phyloP scores from a whole-genome alignment of 139 green algal species.

The Chlamydomonas applanata region DNA sequence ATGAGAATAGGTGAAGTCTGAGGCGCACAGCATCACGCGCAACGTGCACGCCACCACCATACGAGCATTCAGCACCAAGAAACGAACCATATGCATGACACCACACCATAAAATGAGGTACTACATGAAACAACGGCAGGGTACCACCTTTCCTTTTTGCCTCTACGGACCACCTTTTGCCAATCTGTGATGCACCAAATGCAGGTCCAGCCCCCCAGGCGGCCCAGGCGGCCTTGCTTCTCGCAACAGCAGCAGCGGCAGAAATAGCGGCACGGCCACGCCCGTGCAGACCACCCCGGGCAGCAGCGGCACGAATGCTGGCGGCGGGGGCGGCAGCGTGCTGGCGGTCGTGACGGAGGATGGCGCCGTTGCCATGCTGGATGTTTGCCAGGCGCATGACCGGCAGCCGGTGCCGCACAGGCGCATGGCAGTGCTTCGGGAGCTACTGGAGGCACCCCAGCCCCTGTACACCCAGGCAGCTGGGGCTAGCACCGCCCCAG shows the following conservation, averaged over 20 bases:
- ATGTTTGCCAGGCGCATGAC: conserved; percentile 26
- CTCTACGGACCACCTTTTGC: no score
- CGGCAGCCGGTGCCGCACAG: conserved; percentile 19
- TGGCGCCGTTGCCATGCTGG: conserved; percentile 46
- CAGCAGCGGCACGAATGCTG: background rate
- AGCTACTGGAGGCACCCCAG: background rate
- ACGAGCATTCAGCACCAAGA: no score
- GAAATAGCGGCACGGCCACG: background rate
- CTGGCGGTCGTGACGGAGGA: conserved; percentile 48
- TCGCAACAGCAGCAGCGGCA: background rate
- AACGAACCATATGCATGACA: no score
- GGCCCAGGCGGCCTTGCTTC: background rate
- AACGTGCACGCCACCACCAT: no score
- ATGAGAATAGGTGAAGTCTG: no score
- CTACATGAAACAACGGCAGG: no score
- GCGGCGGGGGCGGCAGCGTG: conserved; percentile 34
- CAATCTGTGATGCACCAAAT: no score
- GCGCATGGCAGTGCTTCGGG: background rate
- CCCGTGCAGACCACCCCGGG: no score
- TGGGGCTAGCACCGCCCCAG: background rate
- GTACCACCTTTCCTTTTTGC: no score
- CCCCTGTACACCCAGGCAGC: background rate
- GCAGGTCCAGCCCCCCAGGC: no score
- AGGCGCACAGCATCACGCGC: no score
- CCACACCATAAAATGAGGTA: no score